Percentiles rank a stretch among this genome's conserved stretches.
These are phyloP conservation scores for Pachysolen tannophilus DNA, from an alignment of 805 yeast genomes.

Conservation along the genomic window DNA sequence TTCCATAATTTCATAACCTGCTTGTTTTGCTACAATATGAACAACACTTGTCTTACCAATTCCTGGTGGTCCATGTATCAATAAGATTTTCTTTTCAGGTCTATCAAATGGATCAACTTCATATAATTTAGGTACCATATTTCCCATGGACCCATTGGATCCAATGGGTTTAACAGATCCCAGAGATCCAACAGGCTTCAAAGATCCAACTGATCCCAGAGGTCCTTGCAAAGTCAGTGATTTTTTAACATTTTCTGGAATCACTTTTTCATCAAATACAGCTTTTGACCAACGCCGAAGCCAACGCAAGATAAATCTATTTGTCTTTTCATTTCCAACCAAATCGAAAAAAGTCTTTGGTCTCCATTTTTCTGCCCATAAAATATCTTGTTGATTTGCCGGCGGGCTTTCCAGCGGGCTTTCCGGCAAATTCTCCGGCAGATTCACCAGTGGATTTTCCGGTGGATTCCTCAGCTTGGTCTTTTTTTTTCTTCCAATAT, in stretches of 20 bases:
- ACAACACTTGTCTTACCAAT: conserved; percentile 87
- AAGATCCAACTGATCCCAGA: background rate
- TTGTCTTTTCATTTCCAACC: conserved; percentile 60
- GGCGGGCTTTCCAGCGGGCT: too few species aligned
- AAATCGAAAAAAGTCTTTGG: conserved; percentile 58
- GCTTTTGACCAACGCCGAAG: conserved; percentile 57
- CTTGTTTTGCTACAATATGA: conserved; percentile 73
- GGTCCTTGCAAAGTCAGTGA: background rate
- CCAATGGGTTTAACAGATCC: conserved; percentile 1
- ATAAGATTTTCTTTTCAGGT: conserved; percentile 54
- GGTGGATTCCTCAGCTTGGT: background rate
- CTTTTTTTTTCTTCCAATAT: conserved; percentile 4
- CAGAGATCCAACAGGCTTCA: background rate
- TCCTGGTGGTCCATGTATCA: conserved; percentile 91
- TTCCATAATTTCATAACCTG: conserved; percentile 76
- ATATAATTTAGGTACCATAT: background rate
- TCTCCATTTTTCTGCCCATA: conserved; percentile 62
- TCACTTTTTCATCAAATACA: conserved; percentile 40
- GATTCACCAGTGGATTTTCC: too few species aligned
- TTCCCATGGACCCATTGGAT: background rate
- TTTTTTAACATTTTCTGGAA: conserved; percentile 11
- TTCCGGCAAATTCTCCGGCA: too few species aligned
- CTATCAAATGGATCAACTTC: conserved; percentile 43
- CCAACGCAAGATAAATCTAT: conserved; percentile 56
- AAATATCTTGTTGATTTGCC: background rate